These are phyloP conservation scores for Laburnicola sp. DNA, from an alignment of 2,329 filamentous ascomycete genomes.

Conservation along the genomic window DNA sequence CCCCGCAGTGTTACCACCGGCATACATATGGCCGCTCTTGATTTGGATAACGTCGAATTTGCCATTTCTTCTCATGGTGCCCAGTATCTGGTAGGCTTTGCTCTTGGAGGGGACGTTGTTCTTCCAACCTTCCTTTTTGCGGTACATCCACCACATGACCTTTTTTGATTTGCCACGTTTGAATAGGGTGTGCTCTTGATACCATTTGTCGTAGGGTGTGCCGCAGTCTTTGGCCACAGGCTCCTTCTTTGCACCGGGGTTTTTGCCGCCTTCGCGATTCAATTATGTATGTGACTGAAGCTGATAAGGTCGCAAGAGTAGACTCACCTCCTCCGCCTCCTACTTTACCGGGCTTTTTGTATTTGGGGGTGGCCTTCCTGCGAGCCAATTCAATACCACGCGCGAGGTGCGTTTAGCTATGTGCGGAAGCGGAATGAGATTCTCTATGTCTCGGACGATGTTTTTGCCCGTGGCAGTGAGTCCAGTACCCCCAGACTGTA, in stretches of 20 bases:
- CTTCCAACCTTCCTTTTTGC: background rate
- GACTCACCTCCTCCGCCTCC: background rate
- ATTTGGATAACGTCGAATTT: slow-evolving; percentile 4
- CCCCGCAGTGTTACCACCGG: background rate
- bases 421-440: background rate
- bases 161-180: background rate
- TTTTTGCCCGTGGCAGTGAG: background rate
- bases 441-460: background rate
- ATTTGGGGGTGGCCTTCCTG: background rate
- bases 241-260: background rate
- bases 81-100: background rate
- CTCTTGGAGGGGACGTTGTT: background rate
- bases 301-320: background rate
- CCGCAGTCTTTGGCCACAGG: background rate
- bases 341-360: background rate
- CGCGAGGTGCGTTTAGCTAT: background rate
- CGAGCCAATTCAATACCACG: background rate
- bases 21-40: background rate
- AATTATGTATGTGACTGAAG: background rate
- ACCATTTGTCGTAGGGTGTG: background rate
- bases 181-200: background rate
- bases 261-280: background rate
- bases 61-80: background rate
- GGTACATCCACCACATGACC: background rate
- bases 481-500: background rate